Evolutionary conservation across 2,329 filamentous ascomycete species (phyloP), one percentile per base, ranked within the genome.

Genomic region (Colletotrichum melonis): DNA sequence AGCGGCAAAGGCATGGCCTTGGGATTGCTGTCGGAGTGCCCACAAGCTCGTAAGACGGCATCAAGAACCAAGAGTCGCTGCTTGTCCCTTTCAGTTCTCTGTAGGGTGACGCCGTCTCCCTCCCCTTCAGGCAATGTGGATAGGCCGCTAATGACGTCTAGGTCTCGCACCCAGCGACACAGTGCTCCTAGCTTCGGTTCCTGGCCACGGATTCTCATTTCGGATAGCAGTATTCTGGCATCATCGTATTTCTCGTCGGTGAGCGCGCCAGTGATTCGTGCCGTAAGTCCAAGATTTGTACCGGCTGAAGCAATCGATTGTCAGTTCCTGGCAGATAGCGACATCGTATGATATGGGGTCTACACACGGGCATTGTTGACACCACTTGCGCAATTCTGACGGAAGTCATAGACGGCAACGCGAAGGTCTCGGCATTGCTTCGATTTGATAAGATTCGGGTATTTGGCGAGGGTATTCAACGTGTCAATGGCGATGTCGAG

Each of bases 81-180:
- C 46, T 86, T 81, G 12, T 91, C 88, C 57, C 83, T 84, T 2
- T 79, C 77, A 0, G 84, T 84, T 46, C 88, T 84, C 66, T 83
- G 76, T 3, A 80, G 75, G 1, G 73, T 78, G 16, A 52, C 79
- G 79, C 72, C 63, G 2, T 75, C 35, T 5, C 58, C 56, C 58
- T 82, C 81, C 3, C 85, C 85, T 2, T 84, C 84, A 0, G 88
- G 83, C 66, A 88, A 84, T 26, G 90, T 89, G 4, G 90, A 90
- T 8, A 93, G 82, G 1, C 91, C 91, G 75, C 90, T 92, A 63
- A 93, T 89, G 28, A 93, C 89, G 77, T 94, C 92, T 30, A 94
- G 83, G 78, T 93, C 92, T 70, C 92, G 88, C 5, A 94, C 92
- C 92, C 92, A 94, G 69, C 92, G 89, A 79, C 92, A 93, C 8